These are phyloP conservation scores for Phylloporus sp. DNA, from an alignment of 768 basidiomycete species.

Conservation along the genomic window DNA sequence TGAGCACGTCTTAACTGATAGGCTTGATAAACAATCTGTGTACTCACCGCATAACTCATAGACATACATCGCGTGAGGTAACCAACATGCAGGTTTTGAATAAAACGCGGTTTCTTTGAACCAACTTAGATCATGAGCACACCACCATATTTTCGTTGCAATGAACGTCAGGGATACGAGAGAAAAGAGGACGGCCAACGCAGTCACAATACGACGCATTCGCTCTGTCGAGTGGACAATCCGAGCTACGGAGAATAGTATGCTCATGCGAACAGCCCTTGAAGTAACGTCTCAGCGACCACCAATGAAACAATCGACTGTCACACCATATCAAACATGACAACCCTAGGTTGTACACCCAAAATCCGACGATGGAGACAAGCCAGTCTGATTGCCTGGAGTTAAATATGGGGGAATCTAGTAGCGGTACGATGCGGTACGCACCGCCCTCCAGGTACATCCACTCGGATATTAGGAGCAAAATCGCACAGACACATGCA, in stretches of 20 bases:
- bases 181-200: slow-evolving; percentile 7
- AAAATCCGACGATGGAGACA: slow-evolving; percentile 9
- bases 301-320: neutral
- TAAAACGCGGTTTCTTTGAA: slow-evolving; percentile 1
- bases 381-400: slow-evolving; percentile 2
- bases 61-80: slow-evolving; percentile 6
- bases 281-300: neutral
- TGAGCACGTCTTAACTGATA: slow-evolving; percentile 4
- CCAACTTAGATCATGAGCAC: slow-evolving; percentile 5
- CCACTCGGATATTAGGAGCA: slow-evolving; percentile 11
- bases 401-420: neutral
- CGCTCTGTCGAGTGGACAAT: slow-evolving; percentile 11
- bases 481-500: slow-evolving; percentile 4
- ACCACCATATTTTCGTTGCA: slow-evolving; percentile 12
- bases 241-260: slow-evolving; percentile 20
- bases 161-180: slow-evolving; percentile 5
- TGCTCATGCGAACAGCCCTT: slow-evolving; percentile 23
- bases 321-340: slow-evolving; percentile 16
- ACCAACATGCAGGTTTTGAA: neutral
- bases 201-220: slow-evolving; percentile 8
- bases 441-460: slow-evolving; percentile 15
- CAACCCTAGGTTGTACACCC: slow-evolving; percentile 7
- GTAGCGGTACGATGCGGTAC: neutral
- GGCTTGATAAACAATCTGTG: neutral
- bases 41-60: slow-evolving; percentile 17